Evolutionary conservation across 2,329 filamentous ascomycete genomes (phyloP).

Genomic region (Aspergillus sclerotialis): DNA sequence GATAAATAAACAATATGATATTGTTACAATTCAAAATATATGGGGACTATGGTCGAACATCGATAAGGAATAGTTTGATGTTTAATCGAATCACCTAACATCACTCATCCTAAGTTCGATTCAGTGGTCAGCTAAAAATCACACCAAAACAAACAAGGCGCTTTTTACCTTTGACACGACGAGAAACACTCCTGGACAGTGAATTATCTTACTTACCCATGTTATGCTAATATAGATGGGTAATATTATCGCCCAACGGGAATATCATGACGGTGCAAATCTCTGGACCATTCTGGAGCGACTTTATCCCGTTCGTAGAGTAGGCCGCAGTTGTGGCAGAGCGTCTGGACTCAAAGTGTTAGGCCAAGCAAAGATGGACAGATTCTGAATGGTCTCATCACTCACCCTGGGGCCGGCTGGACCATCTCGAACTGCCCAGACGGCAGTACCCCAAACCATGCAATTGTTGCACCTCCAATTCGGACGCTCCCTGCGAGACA

Average conservation of each 20-base stretch:
- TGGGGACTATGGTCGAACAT: no score
- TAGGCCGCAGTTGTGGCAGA: conserved; percentile 90
- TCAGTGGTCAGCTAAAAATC: not conserved
- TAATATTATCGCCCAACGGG: conserved; percentile 26
- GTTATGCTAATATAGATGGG: not conserved
- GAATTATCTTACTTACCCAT: not conserved
- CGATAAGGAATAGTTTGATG: no score
- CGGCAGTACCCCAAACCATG: conserved; percentile 75
- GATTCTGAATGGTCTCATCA: no score
- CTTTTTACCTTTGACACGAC: conserved; percentile 1
- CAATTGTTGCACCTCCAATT: conserved; percentile 89
- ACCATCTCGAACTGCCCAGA: conserved; percentile 93
- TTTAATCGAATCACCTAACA: no score
- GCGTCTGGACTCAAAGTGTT: conserved; percentile 48
- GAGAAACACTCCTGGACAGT: not conserved
- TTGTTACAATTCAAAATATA: no score
- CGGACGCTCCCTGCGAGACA: conserved; percentile 55
- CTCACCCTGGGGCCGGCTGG: conserved; percentile 75
- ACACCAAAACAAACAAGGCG: not conserved
- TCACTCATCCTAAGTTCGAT: no score
- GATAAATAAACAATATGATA: no score
- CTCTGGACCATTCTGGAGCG: conserved; percentile 69
- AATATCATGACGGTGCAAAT: conserved; percentile 52
- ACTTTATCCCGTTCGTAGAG: conserved; percentile 81
- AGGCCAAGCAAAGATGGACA: conserved; percentile 9